These are phyloP conservation scores for Mytilinidion resinicola DNA, from an alignment of 495 filamentous ascomycete genomes.

Conservation along the genomic window DNA sequence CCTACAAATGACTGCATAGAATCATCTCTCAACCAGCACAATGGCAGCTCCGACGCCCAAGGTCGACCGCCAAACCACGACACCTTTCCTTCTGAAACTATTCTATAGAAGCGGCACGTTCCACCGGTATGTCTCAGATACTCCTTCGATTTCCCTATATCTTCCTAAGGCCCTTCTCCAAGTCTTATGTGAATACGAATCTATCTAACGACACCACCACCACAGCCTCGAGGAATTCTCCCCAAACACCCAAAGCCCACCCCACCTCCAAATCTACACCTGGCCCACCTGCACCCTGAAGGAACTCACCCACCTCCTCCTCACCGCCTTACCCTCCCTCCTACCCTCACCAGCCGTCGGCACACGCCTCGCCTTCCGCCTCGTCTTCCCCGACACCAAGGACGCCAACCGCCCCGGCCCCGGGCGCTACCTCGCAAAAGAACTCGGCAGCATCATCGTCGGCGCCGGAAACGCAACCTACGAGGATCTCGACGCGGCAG, in stretches of 20 bases:
- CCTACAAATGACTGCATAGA: too few species aligned
- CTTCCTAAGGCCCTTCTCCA: conserved; percentile 25
- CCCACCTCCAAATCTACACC: conserved; percentile 78
- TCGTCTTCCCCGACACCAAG: conserved; percentile 75
- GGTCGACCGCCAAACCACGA: conserved; percentile 66
- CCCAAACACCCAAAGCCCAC: conserved; percentile 47
- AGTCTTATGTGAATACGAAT: conserved; percentile 20
- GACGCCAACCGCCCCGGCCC: conserved; percentile 42
- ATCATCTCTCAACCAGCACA: not conserved
- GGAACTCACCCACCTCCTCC: conserved; percentile 74
- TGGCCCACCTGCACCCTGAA: conserved; percentile 77
- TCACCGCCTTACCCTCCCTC: conserved; percentile 55
- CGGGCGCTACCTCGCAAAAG: conserved; percentile 56
- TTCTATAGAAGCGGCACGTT: conserved; percentile 73
- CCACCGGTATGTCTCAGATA: conserved; percentile 55
- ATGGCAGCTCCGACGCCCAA: conserved; percentile 31
- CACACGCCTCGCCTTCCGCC: conserved; percentile 76
- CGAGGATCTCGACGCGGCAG: conserved; percentile 23
- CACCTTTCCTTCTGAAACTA: conserved; percentile 84
- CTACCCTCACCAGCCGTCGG: conserved; percentile 72
- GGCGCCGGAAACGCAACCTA: conserved; percentile 49
- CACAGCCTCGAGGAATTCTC: conserved; percentile 62
- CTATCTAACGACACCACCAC: not conserved
- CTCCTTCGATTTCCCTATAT: not conserved
- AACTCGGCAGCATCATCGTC: conserved; percentile 77